Evolutionary conservation across 1,139 yeast genomes (phyloP).

Genomic region (Sugiyamaella paludigena): DNA sequence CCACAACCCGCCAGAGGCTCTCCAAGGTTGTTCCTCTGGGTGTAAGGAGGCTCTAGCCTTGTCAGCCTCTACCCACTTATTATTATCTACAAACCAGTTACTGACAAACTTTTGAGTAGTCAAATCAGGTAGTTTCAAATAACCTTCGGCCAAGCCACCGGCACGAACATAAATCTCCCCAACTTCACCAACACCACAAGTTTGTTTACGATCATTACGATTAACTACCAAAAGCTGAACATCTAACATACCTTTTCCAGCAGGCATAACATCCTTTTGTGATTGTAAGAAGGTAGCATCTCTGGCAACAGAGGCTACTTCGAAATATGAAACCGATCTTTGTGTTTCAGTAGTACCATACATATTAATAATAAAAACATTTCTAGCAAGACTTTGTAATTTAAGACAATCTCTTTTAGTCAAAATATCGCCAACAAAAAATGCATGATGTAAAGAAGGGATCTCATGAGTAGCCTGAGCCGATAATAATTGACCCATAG

Average conservation of each 20-base stretch:
- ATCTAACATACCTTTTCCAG: conserved; percentile 95
- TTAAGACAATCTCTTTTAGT: conserved; percentile 96
- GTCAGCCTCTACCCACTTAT: conserved; percentile 53
- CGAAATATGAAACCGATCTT: conserved; percentile 92
- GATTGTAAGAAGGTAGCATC: conserved; percentile 75
- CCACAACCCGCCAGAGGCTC: conserved; percentile 70
- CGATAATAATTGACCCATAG: conserved; percentile 96
- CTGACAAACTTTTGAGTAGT: conserved; percentile 82
- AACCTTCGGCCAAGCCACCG: conserved; percentile 96
- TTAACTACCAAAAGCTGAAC: conserved; percentile 94
- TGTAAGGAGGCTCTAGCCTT: conserved; percentile 25
- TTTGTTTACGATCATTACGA: conserved; percentile 78
- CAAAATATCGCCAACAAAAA: conserved; percentile 95
- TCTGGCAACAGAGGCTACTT: conserved; percentile 67
- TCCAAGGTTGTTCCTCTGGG: conserved; percentile 51
- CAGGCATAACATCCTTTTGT: conserved; percentile 96
- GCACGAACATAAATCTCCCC: conserved; percentile 99
- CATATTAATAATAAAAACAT: conserved; percentile 92
- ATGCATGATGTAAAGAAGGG: conserved; percentile 88
- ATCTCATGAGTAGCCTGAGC: conserved; percentile 94
- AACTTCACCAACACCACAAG: conserved; percentile 97
- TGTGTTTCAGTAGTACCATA: conserved; percentile 99
- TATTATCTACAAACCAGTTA: conserved; percentile 77
- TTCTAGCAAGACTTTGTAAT: conserved; percentile 85
- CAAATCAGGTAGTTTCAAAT: conserved; percentile 84